Conservation (phyloP, 2,329 filamentous ascomycete species). For the Nigrospora sphaerica region DNA sequence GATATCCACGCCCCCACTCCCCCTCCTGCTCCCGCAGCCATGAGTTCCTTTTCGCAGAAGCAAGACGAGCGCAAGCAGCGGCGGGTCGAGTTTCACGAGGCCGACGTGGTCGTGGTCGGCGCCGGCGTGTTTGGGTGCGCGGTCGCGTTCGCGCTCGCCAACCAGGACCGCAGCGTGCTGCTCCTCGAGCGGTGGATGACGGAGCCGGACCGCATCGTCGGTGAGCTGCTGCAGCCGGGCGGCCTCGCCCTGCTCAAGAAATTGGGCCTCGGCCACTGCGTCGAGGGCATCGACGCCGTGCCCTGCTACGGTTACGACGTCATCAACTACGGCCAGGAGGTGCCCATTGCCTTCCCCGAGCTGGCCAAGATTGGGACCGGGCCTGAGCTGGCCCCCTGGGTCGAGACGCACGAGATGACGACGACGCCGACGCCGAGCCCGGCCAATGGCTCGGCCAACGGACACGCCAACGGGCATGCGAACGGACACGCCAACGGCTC, state of each 20-base stretch:
- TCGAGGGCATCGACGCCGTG: conserved; percentile 84
- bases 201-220: conserved; percentile 92
- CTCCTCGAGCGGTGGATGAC: conserved; percentile 83
- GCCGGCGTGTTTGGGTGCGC: conserved; percentile 88
- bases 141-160: conserved; percentile 73
- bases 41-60: conserved; percentile 17
- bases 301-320: conserved; percentile 82
- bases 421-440: conserved; percentile 1
- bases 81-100: conserved; percentile 51
- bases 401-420: conserved; percentile 2
- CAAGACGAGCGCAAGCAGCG: conserved; percentile 36
- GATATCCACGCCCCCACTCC: no score
- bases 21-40: conserved; percentile 3
- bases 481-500: conserved; percentile 20
- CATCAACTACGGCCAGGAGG: conserved; percentile 67
- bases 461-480: conserved; percentile 9
- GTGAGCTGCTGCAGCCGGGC: conserved; percentile 89
- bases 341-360: conserved; percentile 72
- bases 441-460: conserved; percentile 1
- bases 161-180: conserved; percentile 85
- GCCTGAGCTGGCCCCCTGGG: conserved; percentile 26
- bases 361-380: conserved; percentile 24
- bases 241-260: conserved; percentile 75
- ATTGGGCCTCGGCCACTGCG: conserved; percentile 71
- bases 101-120: conserved; percentile 86